Evolutionary conservation across 2,329 filamentous ascomycete genomes (phyloP).

Genomic region (Hypomyces perniciosus): DNA sequence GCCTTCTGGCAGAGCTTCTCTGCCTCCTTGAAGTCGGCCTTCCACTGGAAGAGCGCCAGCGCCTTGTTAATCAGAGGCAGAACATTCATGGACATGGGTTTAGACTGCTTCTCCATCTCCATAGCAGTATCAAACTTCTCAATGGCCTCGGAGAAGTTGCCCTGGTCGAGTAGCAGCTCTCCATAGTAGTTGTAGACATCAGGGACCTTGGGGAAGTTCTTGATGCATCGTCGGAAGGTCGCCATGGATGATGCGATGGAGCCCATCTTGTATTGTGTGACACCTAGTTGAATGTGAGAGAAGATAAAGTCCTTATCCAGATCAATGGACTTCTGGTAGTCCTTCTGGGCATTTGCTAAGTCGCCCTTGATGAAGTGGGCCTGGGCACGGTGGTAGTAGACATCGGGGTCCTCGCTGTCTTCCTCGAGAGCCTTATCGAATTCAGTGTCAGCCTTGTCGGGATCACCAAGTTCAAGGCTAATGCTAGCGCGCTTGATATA

Average conservation of each 20-base stretch:
- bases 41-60: conserved; percentile 94
- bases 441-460: conserved; percentile 79
- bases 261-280: conserved; percentile 99
- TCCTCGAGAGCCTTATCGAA: conserved; percentile 81
- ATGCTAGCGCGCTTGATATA: conserved; percentile 99
- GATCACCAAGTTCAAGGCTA: conserved; percentile 86
- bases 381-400: conserved; percentile 98
- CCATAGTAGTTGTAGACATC: conserved; percentile 99
- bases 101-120: conserved; percentile 93
- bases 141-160: conserved; percentile 90
- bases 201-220: conserved; percentile 94
- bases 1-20: conserved; percentile 97
- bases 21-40: conserved; percentile 89
- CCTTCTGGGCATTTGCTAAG: conserved; percentile 88
- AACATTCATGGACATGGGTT: conserved; percentile 95
- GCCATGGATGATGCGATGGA: conserved; percentile 97
- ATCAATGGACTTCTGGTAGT: conserved; percentile 99
- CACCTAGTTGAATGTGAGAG: conserved; percentile 97
- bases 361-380: conserved; percentile 96
- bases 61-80: conserved; percentile 98
- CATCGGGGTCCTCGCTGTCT: conserved; percentile 86
- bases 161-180: conserved; percentile 91
- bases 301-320: conserved; percentile 96
- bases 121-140: conserved; percentile 99
- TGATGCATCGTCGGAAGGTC: conserved; percentile 93